Evolutionary conservation across 306 rosid species (phyloP), one percentile per base, ranked within the genome.

Genomic region (Luffa aegyptiaca): DNA sequence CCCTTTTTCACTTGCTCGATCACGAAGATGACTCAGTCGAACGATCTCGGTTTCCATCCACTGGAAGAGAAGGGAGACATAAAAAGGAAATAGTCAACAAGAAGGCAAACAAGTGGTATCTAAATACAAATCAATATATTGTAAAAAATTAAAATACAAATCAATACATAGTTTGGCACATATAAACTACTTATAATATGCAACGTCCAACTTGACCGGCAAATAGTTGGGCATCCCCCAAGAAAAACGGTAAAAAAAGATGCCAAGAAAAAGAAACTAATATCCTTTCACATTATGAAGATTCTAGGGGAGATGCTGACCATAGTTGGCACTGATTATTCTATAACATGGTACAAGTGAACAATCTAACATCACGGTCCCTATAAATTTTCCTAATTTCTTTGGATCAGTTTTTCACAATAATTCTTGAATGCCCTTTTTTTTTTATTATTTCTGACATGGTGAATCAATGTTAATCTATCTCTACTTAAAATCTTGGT

Each of bases 1-100:
- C 56, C 99, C 99, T 80, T 85, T 91, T 83, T 96, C 99, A 86
- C 99, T 96, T 73, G 99, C 99, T 88, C 99, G 94, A 84, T 96
- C 99, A 80, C 99, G 91, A 83, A 96, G 99, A 86, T 96, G 99
- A 81, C 91, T 88, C 69, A 96, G 91, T 85, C 99, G 89, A 61
- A 93, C 88, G 39, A 81, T 88, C 90, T 96, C 99, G 5, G 97
- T 82, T 85, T 96, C 99, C 57, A 96, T 79, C 98, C 98, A 96
- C 99, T 96, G 94, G 57, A 84, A 57, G 79, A 80, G 82, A 82
- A 57, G 79, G 80, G 82, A 82, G 76, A 84, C 64, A 73, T 37
- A 83, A n/a, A 76, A 57, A 57, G 14, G 3, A 80, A 80, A 37
- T 63, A 37, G 51, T 81, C 57, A 74, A 66, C 49, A 7, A 62